Percentiles rank a stretch among this genome's conserved stretches.
Conservation (phyloP, 495 filamentous ascomycete species). For the Podospora anserina region DNA sequence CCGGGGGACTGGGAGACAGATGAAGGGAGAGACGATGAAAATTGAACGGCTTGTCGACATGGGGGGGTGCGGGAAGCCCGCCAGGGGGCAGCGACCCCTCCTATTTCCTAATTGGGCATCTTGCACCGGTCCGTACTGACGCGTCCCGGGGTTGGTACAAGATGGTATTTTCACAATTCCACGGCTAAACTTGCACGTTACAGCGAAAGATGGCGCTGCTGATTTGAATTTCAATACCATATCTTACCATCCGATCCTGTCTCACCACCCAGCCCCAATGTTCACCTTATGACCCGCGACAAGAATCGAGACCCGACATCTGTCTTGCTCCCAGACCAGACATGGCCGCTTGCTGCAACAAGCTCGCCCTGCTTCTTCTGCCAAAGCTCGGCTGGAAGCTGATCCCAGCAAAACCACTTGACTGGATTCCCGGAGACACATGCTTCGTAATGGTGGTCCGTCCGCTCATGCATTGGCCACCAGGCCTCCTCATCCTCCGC, state of each 20-base stretch:
- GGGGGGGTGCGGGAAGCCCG: neutral
- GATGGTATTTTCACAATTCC: neutral
- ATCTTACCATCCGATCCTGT: neutral
- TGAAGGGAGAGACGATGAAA: slow-evolving; percentile 4
- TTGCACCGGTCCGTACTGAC: slow-evolving; percentile 2
- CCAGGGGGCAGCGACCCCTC: neutral
- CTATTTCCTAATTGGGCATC: neutral
- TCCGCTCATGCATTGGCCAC: slow-evolving; percentile 1
- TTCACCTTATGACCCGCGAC: neutral
- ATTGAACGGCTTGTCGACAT: neutral
- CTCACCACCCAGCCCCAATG: neutral
- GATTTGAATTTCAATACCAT: neutral
- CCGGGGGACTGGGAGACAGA: slow-evolving; percentile 1
- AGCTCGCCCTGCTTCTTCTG: neutral
- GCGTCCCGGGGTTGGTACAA: neutral
- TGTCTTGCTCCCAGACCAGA: slow-evolving; percentile 6
- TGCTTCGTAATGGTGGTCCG: neutral
- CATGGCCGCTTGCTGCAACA: neutral
- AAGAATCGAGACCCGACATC: neutral
- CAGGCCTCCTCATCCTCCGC: neutral
- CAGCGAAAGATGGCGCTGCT: neutral
- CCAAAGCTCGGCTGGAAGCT: neutral
- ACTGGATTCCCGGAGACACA: neutral
- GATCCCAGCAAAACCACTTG: neutral
- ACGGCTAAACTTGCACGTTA: too few relatives aligned